Percentiles rank a stretch among this genome's conserved stretches.
These are phyloP conservation scores for Sporothrix dimorphospora DNA, from an alignment of 2,329 filamentous ascomycete species.

Conservation along the genomic window DNA sequence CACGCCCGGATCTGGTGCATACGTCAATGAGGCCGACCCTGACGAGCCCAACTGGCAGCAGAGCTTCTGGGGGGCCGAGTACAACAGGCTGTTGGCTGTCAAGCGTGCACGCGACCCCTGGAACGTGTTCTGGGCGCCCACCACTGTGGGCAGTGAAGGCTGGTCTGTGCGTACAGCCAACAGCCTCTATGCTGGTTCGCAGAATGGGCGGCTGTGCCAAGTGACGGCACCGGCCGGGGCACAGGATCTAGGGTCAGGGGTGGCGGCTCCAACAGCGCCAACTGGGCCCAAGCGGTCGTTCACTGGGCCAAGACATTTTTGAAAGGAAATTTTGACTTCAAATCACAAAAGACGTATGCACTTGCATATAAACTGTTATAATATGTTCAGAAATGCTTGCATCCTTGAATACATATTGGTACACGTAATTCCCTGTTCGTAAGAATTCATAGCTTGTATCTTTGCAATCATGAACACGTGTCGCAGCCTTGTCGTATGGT, in stretches of 20 bases:
- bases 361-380: background rate
- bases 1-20: slow-evolving; percentile 32
- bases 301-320: slow-evolving; percentile 12
- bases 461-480: slow-evolving; percentile 13
- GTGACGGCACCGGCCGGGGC: slow-evolving; percentile 17
- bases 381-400: background rate
- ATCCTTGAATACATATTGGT: background rate
- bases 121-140: slow-evolving; percentile 39
- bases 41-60: slow-evolving; percentile 33
- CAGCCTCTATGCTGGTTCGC: slow-evolving; percentile 38
- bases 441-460: background rate
- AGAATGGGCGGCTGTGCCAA: slow-evolving; percentile 37
- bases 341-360: background rate
- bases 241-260: background rate
- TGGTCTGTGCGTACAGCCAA: slow-evolving; percentile 45
- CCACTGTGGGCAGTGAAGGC: slow-evolving; percentile 47
- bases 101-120: slow-evolving; percentile 34
- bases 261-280: background rate
- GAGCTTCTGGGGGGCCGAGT: slow-evolving; percentile 33
- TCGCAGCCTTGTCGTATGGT: slow-evolving; percentile 14
- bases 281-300: background rate
- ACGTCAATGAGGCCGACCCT: slow-evolving; percentile 33
- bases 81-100: slow-evolving; percentile 30
- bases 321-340: background rate
- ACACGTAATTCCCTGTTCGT: background rate